Base-by-base conservation (phyloP, 768 basidiomycete genomes). In the Suillus alpinus region DNA sequence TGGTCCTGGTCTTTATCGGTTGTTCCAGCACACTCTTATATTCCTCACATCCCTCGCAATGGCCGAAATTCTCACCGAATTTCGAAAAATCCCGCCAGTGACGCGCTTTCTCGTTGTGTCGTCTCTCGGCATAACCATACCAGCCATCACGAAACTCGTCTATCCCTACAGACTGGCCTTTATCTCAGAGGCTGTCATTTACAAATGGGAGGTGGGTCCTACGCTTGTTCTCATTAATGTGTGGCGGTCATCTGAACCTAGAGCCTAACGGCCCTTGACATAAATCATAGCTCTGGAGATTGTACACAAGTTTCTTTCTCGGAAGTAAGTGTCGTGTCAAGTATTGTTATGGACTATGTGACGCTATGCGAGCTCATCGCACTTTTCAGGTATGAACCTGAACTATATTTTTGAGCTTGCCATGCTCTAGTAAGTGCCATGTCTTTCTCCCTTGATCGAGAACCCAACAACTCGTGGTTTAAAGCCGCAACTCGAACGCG, bases 71-170 rank as follows among this genome's bases (percentile, higher is more conserved):
- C 26, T 81, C 3, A 78, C 82, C 23, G 89, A 93, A 76, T 73
- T 94, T 57, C 83, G 80, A 66, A 93, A 92, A 76, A 91, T 94
- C 1, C 92, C 93, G 0, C 88, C 89, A 37, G 87, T 95, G 40
- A 94, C 93, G 6, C 85, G 93, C 36, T 85, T 87, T 59, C 71
- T 92, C 6, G 80, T 83, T 60, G 77, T 75, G 23, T 88, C 90
- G 1, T 83, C 85, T 2, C 68, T 91, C 3, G 84, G 74, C 0
- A 76, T 92, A 41, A 84, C 91, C 0, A 23, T 87, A 1, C 81
- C 90, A 0, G 76, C 82, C 31, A 69, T 89, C 62, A 71, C 87
- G 65, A 75, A 82, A 13, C 59, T 91, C 3, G 66, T 92, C 26
- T 74, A 81, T 7, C 69, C 75, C 2, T 85, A 88, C 72, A 76